phyloP scores from a whole-genome alignment of 352 stramenopile genomes.

The Globisporangium carolinianum region DNA sequence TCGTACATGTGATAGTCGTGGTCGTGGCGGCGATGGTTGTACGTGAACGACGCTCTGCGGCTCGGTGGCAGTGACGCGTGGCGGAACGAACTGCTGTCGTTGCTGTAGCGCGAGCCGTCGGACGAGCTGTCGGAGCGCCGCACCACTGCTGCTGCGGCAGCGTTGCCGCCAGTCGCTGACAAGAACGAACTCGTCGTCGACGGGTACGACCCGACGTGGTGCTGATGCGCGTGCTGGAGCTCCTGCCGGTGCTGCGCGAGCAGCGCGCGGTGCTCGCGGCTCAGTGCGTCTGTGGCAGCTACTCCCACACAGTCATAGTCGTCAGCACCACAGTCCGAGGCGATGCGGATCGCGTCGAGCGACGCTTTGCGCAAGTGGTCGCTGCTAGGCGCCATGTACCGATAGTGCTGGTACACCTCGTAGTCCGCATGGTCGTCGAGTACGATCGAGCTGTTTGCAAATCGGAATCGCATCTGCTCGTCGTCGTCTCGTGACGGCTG shows the following conservation, averaged over 20 bases:
- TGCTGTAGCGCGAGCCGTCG: background rate
- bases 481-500: conserved; percentile 6
- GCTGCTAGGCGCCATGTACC: background rate
- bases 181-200: conserved; percentile 1
- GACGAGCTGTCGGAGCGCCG: conserved; percentile 6
- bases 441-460: conserved; percentile 1
- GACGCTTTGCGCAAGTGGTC: conserved; percentile 14
- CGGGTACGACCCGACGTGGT: conserved; percentile 1
- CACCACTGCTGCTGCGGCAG: background rate
- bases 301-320: background rate
- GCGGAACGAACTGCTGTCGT: conserved; percentile 2
- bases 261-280: background rate
- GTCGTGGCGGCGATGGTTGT: conserved; percentile 3
- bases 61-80: background rate
- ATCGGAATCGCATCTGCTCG: conserved; percentile 2
- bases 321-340: conserved; percentile 34
- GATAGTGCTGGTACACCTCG: background rate
- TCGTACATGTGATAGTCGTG: conserved; percentile 2
- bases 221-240: background rate
- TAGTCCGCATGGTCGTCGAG: background rate
- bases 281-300: too few species aligned
- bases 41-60: conserved; percentile 4
- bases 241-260: background rate
- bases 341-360: conserved; percentile 33
- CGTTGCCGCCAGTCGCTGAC: background rate